phyloP scores from a whole-genome alignment of 257 asterid genomes.

The Osmanthus fragrans region DNA sequence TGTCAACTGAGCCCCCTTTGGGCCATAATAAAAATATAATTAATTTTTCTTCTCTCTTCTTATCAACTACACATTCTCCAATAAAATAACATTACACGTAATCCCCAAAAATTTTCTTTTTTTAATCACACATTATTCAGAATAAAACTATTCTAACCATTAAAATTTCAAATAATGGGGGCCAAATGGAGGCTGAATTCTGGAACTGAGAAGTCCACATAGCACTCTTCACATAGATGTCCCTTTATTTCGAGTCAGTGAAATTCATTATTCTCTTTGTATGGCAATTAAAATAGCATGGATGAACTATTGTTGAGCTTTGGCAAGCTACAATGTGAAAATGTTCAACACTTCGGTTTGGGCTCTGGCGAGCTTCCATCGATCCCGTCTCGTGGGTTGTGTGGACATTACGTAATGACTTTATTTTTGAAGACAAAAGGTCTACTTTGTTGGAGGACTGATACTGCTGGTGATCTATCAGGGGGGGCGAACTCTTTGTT shows the following conservation, averaged over 20 bases:
- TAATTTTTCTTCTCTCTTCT: too few species aligned
- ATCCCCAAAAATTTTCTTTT: too few species aligned
- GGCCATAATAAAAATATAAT: too few species aligned
- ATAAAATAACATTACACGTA: too few species aligned
- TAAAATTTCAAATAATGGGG: too few species aligned
- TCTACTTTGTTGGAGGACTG: too few species aligned
- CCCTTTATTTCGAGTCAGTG: neutral
- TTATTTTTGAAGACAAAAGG: too few species aligned
- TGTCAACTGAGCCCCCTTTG: too few species aligned
- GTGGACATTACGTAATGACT: neutral
- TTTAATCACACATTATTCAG: too few species aligned
- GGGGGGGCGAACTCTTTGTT: neutral
- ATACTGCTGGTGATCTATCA: neutral
- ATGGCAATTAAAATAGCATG: neutral
- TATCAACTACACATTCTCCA: too few species aligned
- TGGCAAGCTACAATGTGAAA: neutral
- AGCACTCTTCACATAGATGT: neutral
- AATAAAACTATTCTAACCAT: too few species aligned
- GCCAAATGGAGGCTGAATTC: too few species aligned
- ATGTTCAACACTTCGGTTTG: neutral
- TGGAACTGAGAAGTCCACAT: neutral
- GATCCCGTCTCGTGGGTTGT: neutral
- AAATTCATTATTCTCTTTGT: neutral
- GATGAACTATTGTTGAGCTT: neutral
- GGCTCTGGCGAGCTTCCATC: neutral